Base-by-base conservation (phyloP, 1,139 yeast genomes). In the Pichia kudriavzevii region DNA sequence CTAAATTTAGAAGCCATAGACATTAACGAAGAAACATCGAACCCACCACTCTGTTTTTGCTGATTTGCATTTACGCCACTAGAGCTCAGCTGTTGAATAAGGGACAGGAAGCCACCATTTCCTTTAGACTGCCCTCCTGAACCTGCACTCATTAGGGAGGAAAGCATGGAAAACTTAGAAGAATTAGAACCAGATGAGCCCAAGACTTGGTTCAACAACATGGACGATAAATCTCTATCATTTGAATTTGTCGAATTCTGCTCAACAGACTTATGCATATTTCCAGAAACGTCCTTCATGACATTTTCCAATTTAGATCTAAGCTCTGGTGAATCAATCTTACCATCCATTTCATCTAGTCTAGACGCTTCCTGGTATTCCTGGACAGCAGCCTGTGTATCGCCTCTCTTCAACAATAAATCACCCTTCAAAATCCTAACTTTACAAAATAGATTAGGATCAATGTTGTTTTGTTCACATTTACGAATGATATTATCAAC, bases 341-440 rank as follows among this genome's bases (percentile, higher is more conserved):
- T 47, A 5, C 58, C 58, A 31, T 54, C 58, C 15, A 33, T 29
- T 38, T 54, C 58, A 38, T 54, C 59, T 23, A 53, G 42, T 28
- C 47, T 41, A 12, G 55, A 52, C 11, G 58, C 58, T 31, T 39
- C 36, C 21, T 42, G 40, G 30, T 52, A 54, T 35, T 52, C 46
- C 7, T 44, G 47, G 14, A 52, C 41, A 4, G 58, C 58, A 18
- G 28, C 44, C 19, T 40, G 36, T 6, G 38, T 31, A 21, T 52
- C 29, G 14, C 53, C 54, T 30, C 41, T 40, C 4, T 41, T 40
- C 11, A 50, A 31, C 13, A 45, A 36, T 9, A 51, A 32, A 31
- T 54, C 57, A 35, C 58, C 58, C 10, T 47, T 32, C 3, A 45
- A 45, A 18, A 53, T 43, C 38, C 52, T 45, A 25, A 40, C 47